phyloP scores from a whole-genome alignment of 805 yeast species.

The Kuraishia capsulata region DNA sequence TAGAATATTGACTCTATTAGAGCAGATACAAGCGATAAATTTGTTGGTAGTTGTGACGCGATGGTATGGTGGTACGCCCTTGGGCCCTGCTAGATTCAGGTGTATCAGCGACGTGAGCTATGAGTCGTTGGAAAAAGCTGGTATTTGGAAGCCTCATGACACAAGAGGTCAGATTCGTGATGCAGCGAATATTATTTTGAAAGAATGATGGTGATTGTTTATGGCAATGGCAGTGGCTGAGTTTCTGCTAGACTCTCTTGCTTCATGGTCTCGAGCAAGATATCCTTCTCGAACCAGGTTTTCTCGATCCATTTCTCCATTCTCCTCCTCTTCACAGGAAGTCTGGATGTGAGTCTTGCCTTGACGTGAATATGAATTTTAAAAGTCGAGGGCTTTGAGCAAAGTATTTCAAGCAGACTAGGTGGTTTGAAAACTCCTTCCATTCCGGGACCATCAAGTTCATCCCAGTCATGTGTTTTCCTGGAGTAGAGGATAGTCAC shows the following conservation, averaged over 20 bases:
- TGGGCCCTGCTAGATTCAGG: constrained; percentile 66
- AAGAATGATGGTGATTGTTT: too few relatives aligned
- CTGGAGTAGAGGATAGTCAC: constrained; percentile 38
- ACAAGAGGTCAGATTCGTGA: neutral
- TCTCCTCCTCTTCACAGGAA: constrained; percentile 44
- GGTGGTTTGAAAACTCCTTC: constrained; percentile 21
- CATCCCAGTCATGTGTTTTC: neutral
- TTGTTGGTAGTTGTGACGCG: constrained; percentile 61
- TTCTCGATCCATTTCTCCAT: constrained; percentile 71
- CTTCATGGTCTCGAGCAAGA: constrained; percentile 29
- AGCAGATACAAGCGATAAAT: constrained; percentile 38
- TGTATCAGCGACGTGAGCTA: constrained; percentile 51
- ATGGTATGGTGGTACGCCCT: constrained; percentile 76
- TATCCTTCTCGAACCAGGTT: constrained; percentile 67
- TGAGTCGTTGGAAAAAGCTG: constrained; percentile 36
- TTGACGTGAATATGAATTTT: constrained; percentile 38
- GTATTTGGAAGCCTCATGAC: constrained; percentile 7
- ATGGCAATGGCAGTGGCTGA: too few relatives aligned
- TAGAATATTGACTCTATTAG: constrained; percentile 44
- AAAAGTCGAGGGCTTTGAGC: constrained; percentile 20
- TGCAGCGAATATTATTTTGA: neutral
- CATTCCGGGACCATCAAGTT: constrained; percentile 4
- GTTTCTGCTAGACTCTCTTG: neutral
- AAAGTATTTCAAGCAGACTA: constrained; percentile 25
- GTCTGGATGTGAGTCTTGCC: constrained; percentile 32